Percentiles rank a stretch among this genome's conserved stretches.
Evolutionary conservation across 768 basidiomycete species (phyloP).

Genomic region (Strobilomyces echinocephalus): DNA sequence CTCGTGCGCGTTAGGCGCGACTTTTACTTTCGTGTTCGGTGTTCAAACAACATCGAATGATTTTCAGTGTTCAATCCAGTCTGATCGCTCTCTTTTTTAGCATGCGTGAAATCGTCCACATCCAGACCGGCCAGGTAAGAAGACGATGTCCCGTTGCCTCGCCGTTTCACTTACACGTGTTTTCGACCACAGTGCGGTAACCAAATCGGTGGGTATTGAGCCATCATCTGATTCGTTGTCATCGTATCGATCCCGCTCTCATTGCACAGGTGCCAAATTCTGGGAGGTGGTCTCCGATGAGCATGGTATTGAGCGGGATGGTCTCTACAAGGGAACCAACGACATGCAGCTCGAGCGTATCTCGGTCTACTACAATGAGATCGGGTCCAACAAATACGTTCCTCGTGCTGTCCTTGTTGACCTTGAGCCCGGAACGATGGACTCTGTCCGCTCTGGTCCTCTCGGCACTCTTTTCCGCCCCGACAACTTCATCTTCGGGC

Average conservation of each 20-base stretch:
- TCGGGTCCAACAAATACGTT: slow-evolving; percentile 93
- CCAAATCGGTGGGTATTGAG: slow-evolving; percentile 80
- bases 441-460: slow-evolving; percentile 85
- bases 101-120: slow-evolving; percentile 99
- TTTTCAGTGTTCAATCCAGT: slow-evolving; percentile 11
- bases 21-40: slow-evolving; percentile 15
- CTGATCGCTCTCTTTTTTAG: slow-evolving; percentile 40
- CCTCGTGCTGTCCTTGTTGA: slow-evolving; percentile 97
- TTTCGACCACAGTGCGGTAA: slow-evolving; percentile 78
- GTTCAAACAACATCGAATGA: slow-evolving; percentile 15
- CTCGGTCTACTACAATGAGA: slow-evolving; percentile 98
- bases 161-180: slow-evolving; percentile 24
- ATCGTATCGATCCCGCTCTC: slow-evolving; percentile 19
- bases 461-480: slow-evolving; percentile 92
- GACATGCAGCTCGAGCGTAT: slow-evolving; percentile 97
- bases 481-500: slow-evolving; percentile 97
- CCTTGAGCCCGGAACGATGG: slow-evolving; percentile 97
- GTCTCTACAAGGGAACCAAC: slow-evolving; percentile 87
- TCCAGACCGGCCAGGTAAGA: slow-evolving; percentile 95
- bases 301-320: slow-evolving; percentile 93
- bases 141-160: not conserved
- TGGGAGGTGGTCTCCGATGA: slow-evolving; percentile 99
- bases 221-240: slow-evolving; percentile 11
- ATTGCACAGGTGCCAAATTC: slow-evolving; percentile 75
- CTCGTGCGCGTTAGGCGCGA: slow-evolving; percentile 27